These are phyloP conservation scores for Phoma sp. DNA, from an alignment of 2,329 filamentous ascomycete genomes.

Conservation along the genomic window DNA sequence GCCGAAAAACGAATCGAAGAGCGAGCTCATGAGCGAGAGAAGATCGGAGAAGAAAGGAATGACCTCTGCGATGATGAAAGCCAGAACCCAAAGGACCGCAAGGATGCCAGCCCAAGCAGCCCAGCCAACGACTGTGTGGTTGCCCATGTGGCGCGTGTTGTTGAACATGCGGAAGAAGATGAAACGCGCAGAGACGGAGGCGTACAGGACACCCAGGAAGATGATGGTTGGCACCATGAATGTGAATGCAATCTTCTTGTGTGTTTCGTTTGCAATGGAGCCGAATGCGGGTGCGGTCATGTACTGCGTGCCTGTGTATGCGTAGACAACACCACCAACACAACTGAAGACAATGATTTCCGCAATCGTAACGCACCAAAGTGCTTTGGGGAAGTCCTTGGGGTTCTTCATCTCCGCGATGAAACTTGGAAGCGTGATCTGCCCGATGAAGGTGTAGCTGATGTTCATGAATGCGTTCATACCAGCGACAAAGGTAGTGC, in stretches of 20 bases:
- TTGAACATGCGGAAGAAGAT: constrained; percentile 90
- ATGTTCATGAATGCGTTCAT: constrained; percentile 95
- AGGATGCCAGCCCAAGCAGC: constrained; percentile 77
- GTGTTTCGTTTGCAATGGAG: constrained; percentile 73
- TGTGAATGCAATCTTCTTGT: constrained; percentile 87
- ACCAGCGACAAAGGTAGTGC: constrained; percentile 80
- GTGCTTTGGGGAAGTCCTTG: constrained; percentile 87
- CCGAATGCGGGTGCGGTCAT: constrained; percentile 88
- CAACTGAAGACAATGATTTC: constrained; percentile 86
- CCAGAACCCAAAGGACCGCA: constrained; percentile 77
- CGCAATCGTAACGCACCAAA: constrained; percentile 88
- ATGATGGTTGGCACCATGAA: constrained; percentile 97
- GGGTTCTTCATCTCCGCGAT: constrained; percentile 89
- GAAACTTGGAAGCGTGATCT: constrained; percentile 92
- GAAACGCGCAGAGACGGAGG: constrained; percentile 87
- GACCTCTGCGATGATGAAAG: constrained; percentile 89
- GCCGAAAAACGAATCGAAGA: constrained; percentile 92
- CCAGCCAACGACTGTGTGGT: constrained; percentile 85
- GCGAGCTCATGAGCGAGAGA: constrained; percentile 77
- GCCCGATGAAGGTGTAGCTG: constrained; percentile 93
- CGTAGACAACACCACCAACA: constrained; percentile 81
- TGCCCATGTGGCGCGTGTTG: constrained; percentile 77
- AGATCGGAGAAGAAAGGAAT: constrained; percentile 90
- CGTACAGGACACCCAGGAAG: constrained; percentile 89
- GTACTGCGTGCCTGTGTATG: constrained; percentile 88